Base-by-base conservation (phyloP, 83 land plant species). In the Larix sibirica region DNA sequence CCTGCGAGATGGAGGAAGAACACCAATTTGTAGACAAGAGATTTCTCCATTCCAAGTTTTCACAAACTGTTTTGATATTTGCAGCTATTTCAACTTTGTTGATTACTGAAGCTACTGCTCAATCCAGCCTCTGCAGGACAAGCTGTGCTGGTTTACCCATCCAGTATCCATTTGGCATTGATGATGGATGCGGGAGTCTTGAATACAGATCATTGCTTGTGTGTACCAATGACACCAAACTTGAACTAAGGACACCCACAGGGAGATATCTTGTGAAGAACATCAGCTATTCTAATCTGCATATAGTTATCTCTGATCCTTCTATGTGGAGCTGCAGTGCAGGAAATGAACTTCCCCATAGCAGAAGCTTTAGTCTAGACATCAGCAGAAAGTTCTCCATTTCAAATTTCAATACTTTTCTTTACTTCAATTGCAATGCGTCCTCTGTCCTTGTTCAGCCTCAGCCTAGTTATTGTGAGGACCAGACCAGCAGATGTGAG, bases 131-230 rank as follows among this genome's bases (percentile, higher is more conserved):
- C 33, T 93, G 95, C 82, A 82, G 93, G 63, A 84, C 85, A 17
- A 61, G 84, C 18, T 93, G 95, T 63, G 93, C 90, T 40, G 83
- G 40, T 20, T 83, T 93, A 59, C 87, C 87, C 20, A 93, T 93
- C 61, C 44, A 73, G 70, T 90, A 90, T 84, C 95, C 95, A 3
- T 87, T 93, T 79, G 89, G 89, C 38, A 84, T 93, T 64, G 95
- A 90, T 77, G 91, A 93, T 61, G 95, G 95, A 79, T 93, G 95
- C 38, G 91, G 93, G 58, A 90, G 88, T 85, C 90, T 92, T 2
- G 87, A 90, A 78, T 93, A 90, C 85, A 80, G 95, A 26, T 81
- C 82, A 89, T 62, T 89, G 74, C 91, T 93, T 26, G 83, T 77
- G 42, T 93, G 95, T 81, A 33, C 87, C 50, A 66, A 83, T 21